Evolutionary conservation across 2,329 filamentous ascomycete species (phyloP), one percentile per base, ranked within the genome.

Genomic region (Clarireedia homoeocarpa): DNA sequence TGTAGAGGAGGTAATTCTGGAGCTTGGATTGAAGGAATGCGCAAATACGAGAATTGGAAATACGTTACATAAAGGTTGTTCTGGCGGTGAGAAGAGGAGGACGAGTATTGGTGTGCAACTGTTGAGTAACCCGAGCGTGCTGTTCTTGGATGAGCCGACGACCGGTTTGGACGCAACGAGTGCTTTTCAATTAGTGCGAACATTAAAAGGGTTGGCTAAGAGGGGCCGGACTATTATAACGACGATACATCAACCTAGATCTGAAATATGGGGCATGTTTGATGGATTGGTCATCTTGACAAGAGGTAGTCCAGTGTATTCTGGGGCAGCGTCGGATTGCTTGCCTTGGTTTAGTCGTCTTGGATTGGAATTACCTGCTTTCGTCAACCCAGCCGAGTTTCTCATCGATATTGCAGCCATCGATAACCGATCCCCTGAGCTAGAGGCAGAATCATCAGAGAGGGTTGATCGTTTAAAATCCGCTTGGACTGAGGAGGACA

Each of bases 131-230:
- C 88, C 88, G 1, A 89, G 85, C 5, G 79, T 91, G 1, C 72
- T 91, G 6, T 91, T 89, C 68, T 77, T 90, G 23, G 88, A 92
- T 64, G 88, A 91, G 64, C 87, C 88, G 0, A 91, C 88, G 0
- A 91, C 87, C 1, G 86, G 86, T 0, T 75, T 91, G 6, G 88
- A 91, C 71, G 86, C 87, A 0, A 89, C 86, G 1, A 89, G 84
- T 65, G 88, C 88, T 0, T 89, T 83, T 62, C 86, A 90, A 61
- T 77, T 91, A 0, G 76, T 91, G 0, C 76, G 82, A 34, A 90
- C 86, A 0, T 70, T 91, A 7, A 89, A 89, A 65, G 75, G 72
- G 6, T 74, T 91, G 2, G 84, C 86, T 0, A 74, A 75, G 38
- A 85, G 85, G 66, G 86, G 86, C 0, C 74, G 86, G 24, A 91